Percentiles rank a stretch among this genome's conserved stretches.
These are phyloP conservation scores for Kwoniella shandongensis DNA, from an alignment of 768 basidiomycete species.

Conservation along the genomic window DNA sequence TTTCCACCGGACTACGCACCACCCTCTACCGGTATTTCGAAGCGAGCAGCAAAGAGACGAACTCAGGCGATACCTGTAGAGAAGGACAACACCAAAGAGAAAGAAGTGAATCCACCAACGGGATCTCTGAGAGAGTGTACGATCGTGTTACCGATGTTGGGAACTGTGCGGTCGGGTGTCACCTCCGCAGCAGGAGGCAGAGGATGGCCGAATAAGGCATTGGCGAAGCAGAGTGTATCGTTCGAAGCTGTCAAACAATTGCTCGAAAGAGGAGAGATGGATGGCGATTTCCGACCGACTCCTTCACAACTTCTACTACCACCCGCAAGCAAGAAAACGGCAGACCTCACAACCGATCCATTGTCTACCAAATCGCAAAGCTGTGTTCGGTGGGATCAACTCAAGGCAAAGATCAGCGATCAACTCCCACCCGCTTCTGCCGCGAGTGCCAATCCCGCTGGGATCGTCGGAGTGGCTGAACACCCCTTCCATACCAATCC, in stretches of 20 bases:
- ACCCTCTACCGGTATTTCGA: not conserved
- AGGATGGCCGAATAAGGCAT: conserved; percentile 19
- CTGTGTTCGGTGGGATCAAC: not conserved
- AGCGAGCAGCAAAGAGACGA: not conserved
- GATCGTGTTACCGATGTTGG: conserved; percentile 17
- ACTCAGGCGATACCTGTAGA: not conserved
- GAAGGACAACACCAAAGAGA: not conserved
- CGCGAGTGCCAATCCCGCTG: not conserved
- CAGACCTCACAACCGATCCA: not conserved
- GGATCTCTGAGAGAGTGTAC: conserved; percentile 21
- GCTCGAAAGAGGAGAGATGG: conserved; percentile 23
- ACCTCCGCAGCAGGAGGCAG: conserved; percentile 2
- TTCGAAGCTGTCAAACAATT: conserved; percentile 23
- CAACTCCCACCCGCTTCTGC: conserved; percentile 7
- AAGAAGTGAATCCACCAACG: conserved; percentile 13
- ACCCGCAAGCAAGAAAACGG: not conserved
- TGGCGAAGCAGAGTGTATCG: conserved; percentile 28
- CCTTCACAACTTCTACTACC: too few relatives aligned
- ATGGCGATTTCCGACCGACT: conserved; percentile 17
- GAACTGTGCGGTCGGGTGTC: not conserved
- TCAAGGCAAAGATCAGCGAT: conserved; percentile 2
- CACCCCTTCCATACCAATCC: conserved; percentile 9
- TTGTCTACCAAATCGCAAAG: conserved; percentile 2
- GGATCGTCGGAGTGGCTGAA: conserved; percentile 14
- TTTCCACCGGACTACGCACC: not conserved